Conservation (phyloP, 2,329 filamentous ascomycete genomes). For the Microthyrium microscopicum region DNA sequence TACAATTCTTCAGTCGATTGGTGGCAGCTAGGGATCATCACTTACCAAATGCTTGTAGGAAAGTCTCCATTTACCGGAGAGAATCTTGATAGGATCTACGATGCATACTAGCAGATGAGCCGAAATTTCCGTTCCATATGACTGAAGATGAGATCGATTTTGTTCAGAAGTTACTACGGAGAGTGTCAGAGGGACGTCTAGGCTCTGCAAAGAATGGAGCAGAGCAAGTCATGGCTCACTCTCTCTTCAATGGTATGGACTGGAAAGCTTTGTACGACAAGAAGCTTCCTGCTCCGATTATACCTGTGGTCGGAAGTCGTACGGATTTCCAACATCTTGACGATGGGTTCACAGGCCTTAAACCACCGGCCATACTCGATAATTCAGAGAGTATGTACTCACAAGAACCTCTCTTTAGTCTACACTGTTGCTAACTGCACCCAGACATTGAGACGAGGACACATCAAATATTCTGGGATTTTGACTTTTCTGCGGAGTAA, state of each 20-base stretch:
- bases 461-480: no score
- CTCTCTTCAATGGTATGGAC: background rate
- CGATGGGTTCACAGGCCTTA: no score
- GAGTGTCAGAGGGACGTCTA: background rate
- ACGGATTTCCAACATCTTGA: background rate
- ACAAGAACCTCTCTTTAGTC: no score
- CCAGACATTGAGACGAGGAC: no score
- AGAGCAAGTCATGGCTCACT: background rate
- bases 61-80: background rate
- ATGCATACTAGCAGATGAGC: constrained; percentile 1
- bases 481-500: no score
- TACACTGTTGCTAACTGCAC: no score
- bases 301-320: background rate
- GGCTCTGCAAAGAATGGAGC: background rate
- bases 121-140: background rate
- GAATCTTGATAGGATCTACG: background rate
- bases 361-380: no score
- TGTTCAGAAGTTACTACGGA: background rate
- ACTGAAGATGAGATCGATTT: background rate
- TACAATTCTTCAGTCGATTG: background rate
- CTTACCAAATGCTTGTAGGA: constrained; percentile 1
- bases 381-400: no score
- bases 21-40: constrained; percentile 3
- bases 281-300: background rate
- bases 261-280: constrained; percentile 2